Base-by-base conservation (phyloP, 805 yeast genomes). In the Pichia nakasei region DNA sequence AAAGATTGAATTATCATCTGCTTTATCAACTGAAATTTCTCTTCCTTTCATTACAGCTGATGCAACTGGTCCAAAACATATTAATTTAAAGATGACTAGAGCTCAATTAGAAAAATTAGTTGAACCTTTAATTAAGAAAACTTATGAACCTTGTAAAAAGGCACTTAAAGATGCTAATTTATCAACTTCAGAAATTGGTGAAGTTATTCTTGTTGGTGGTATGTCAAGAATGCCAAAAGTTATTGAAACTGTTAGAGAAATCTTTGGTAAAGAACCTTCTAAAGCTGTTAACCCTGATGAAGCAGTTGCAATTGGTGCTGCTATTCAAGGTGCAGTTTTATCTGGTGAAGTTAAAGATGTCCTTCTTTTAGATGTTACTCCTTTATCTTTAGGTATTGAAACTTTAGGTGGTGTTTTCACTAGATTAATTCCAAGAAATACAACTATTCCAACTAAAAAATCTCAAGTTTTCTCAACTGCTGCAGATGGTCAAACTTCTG, bases 401-500 rank as follows among this genome's bases (percentile, higher is more conserved):
- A 88, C 97, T 63, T 80, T 88, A 69, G 97, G 97, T 66, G 97
- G 97, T 72, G 96, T 88, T 52, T 88, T 88, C 75, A 89, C 96
- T 47, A 78, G 93, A 67, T 75, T 85, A 67, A 85, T 85, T 65
- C 80, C 85, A 72, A 82, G 94, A 72, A 85, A 88, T 81, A 88
- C 97, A 57, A 88, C 97, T 51, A 87, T 88, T 55, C 97, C 97
- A 68, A 87, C 96, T 59, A 86, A 87, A 80, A 88, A 88, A 74
- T 85, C 95, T 39, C 96, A 88, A 75, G 80, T 88, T 60, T 88
- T 89, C 83, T 86, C 95, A 44, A 87, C 96, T 59, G 96, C 96
- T 52, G 88, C 95, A 53, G 84, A 91, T 58, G 96, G 96, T 66
- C 96, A 87, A 76, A 87, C 96, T 53, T 84, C 95, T 58, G 95